Base-by-base conservation (phyloP, 2,329 filamentous ascomycete genomes). In the Stemphylium vesicarium region DNA sequence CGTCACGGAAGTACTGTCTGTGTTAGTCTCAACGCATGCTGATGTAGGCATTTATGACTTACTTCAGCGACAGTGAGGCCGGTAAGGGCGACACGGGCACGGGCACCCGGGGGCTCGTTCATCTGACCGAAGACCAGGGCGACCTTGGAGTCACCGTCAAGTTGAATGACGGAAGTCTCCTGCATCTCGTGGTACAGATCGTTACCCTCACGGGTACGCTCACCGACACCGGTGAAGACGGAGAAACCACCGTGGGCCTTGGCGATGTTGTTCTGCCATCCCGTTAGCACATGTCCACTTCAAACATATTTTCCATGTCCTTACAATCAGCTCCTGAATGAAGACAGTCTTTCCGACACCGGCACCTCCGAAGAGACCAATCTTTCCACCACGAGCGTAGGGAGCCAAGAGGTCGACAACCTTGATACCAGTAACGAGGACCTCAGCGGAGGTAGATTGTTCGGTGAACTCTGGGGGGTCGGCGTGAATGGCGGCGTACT, bases 141-240 rank as follows among this genome's bases (percentile, higher is more conserved):
- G 85, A 98, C 95, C 90, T 99, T 99, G 81, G 95, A 98, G 76
- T 97, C 94, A 82, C 95, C 95, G 68, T 99, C 95, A 69, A 99
- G 92, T 82, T 99, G 88, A 82, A 99, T 99, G 87, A 99, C 95
- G 78, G 91, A 92, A 71, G 95, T 99, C 85, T 99, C 94, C 86
- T 98, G 95, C 95, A 99, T 99, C 88, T 99, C 95, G 85, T 99
- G 94, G 90, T 99, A 99, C 86, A 99, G 82, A 89, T 99, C 95
- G 88, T 99, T 99, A 88, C 95, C 95, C 89, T 99, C 95, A 92
- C 95, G 95, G 79, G 95, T 99, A 86, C 95, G 94, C 90, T 99
- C 95, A 81, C 95, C 95, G 83, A 99, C 95, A 94, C 95, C 95
- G 79, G 92, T 96, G 90, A 99, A 99, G 80, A 99, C 95, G 70